Base-by-base conservation (phyloP, 805 yeast genomes). In the Yamadazyma insecticola region DNA sequence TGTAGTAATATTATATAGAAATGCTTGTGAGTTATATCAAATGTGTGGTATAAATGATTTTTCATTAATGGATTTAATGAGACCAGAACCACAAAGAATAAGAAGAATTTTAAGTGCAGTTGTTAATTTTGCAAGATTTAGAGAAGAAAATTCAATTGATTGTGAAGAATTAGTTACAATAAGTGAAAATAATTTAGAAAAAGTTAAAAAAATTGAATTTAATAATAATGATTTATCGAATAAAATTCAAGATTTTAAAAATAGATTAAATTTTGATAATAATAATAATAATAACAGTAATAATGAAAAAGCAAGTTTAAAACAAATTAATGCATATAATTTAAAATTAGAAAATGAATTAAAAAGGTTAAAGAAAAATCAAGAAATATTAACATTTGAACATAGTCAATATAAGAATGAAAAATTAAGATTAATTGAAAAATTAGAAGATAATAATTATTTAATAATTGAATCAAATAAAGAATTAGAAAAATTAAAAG, bases 1-100 rank as follows among this genome's bases (percentile, higher is more conserved):
- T 33, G 55, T 78, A 9, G 58, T 82, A 13, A 74, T 76, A 2
- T 56, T 81, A 16, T 83, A 78, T 37, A 58, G 77, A 31, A 74
- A 75, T 5, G 70, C 83, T 42, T 70, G 67, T 50, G 70, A 67
- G 47, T 82, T 85, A 51, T 66, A 85, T 41, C 67, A 69, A 26
- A 78, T 72, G 36, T 79, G 90, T 49, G 95, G 95, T 0, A 73
- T 88, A 2, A 67, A 74, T 35, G 95, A 88, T 53, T 83, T 87
- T 48, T 72, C 78, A 25, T 63, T 87, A 30, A 66, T 74, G 59
- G 96, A 88, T 57, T 61, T 88, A 18, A 65, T 74, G 36, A 77
- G 76, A 42, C 96, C 96, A 1, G 95, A 87, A n/a, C 63, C 83
- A 0, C 56, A 53, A 22, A 63, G 95, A 36, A 66, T 76, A 1